A percentile compares a stretch with the other conserved stretches of the same genome.
Conservation (phyloP, 2,329 filamentous ascomycete species). For the Apiospora phragmitis region DNA sequence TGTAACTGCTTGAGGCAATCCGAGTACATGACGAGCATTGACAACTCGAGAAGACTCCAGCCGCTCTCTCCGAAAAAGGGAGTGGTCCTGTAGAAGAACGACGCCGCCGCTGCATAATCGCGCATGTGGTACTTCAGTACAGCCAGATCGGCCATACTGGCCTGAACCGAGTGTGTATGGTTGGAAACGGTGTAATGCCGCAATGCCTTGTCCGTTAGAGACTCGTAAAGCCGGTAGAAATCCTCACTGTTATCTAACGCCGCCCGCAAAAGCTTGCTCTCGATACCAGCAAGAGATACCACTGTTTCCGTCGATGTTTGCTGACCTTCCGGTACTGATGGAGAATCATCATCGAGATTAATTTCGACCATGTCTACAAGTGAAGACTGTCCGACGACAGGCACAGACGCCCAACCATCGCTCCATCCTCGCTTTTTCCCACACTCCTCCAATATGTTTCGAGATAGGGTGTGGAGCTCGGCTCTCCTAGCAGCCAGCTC, state of each 20-base stretch:
- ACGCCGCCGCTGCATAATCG: constrained; percentile 72
- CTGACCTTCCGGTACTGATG: constrained; percentile 29
- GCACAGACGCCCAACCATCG: constrained; percentile 70
- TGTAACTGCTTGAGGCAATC: constrained; percentile 77
- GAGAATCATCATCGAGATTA: constrained; percentile 47
- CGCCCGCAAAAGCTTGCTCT: constrained; percentile 57
- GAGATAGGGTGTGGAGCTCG: constrained; percentile 77
- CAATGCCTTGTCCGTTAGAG: constrained; percentile 80
- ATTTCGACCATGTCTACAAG: constrained; percentile 58
- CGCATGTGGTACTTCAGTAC: constrained; percentile 76
- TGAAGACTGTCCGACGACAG: constrained; percentile 46
- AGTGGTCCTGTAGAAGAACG: constrained; percentile 76
- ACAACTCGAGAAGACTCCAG: constrained; percentile 79
- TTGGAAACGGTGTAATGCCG: constrained; percentile 81
- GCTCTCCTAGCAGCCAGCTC: constrained; percentile 81
- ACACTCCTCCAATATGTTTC: constrained; percentile 75
- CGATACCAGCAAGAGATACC: constrained; percentile 46
- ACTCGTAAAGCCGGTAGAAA: constrained; percentile 69
- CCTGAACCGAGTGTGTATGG: constrained; percentile 74
- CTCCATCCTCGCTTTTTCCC: constrained; percentile 74
- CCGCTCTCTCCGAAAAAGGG: constrained; percentile 75
- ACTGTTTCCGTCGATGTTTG: constrained; percentile 18
- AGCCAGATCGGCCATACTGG: constrained; percentile 80
- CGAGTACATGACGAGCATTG: constrained; percentile 83
- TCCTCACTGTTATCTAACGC: constrained; percentile 62